A percentile compares a stretch with the other conserved stretches of the same genome.
Conservation (phyloP, 495 filamentous ascomycete species). For the Astrothelium macrocarpum region DNA sequence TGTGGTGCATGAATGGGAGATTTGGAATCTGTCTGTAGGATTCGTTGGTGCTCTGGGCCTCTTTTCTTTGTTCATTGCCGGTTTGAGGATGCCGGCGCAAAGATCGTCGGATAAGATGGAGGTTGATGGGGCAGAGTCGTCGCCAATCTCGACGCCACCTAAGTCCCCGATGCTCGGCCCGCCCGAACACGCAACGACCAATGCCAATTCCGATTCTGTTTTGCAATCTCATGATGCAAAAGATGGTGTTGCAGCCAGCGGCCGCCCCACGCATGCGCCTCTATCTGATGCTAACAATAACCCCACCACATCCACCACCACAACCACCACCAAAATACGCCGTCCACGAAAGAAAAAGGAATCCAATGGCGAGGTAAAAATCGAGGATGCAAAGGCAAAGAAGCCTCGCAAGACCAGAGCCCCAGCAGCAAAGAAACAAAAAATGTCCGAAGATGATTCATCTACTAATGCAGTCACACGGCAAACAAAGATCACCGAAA, state of each 20-base stretch:
- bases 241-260: conserved; percentile 8
- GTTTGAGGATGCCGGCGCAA: neutral
- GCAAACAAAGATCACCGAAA: conserved; percentile 23
- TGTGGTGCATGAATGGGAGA: neutral
- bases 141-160: conserved; percentile 21
- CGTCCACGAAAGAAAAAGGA: conserved; percentile 21
- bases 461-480: conserved; percentile 27
- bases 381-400: conserved; percentile 35
- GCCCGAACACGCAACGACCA: conserved; percentile 11
- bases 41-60: neutral
- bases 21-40: neutral
- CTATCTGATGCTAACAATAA: conserved; percentile 12
- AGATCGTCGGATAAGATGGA: neutral
- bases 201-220: neutral
- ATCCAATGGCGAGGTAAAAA: conserved; percentile 30
- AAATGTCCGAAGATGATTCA: conserved; percentile 34
- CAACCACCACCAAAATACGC: conserved; percentile 15
- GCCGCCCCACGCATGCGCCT: conserved; percentile 11
- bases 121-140: conserved; percentile 10
- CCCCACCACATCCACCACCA: conserved; percentile 5
- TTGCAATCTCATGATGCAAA: conserved; percentile 5
- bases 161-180: conserved; percentile 16
- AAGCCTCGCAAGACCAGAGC: conserved; percentile 47
- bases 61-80: neutral
- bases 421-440: conserved; percentile 44